A percentile compares a stretch with the other conserved stretches of the same genome.
Evolutionary conservation across 495 filamentous ascomycete genomes (phyloP).

Genomic region (Apiosordaria backusii): DNA sequence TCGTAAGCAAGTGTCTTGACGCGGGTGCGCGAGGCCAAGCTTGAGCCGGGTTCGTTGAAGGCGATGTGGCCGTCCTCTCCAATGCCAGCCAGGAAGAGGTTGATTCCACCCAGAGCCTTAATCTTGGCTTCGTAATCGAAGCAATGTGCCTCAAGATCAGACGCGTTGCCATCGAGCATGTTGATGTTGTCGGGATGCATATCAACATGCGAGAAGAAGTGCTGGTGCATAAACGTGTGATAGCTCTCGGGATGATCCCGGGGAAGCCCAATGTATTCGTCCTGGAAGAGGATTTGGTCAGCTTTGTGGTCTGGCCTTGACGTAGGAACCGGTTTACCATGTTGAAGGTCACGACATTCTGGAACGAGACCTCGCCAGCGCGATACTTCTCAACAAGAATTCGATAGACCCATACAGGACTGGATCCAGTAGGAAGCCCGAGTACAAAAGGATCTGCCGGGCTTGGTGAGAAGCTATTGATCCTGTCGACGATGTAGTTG

Average conservation of each 20-base stretch:
- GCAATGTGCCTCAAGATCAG: slow-evolving; percentile 73
- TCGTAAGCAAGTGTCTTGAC: slow-evolving; percentile 87
- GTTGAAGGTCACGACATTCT: slow-evolving; percentile 86
- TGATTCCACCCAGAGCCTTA: slow-evolving; percentile 69
- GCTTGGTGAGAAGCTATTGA: slow-evolving; percentile 69
- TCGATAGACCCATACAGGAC: slow-evolving; percentile 74
- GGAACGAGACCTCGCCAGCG: slow-evolving; percentile 75
- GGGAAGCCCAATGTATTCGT: slow-evolving; percentile 82
- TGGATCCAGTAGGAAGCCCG: slow-evolving; percentile 78
- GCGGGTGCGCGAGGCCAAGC: slow-evolving; percentile 70
- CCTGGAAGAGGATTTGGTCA: slow-evolving; percentile 42
- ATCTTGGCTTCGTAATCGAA: slow-evolving; percentile 76
- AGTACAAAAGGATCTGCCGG: slow-evolving; percentile 72
- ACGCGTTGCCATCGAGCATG: slow-evolving; percentile 79
- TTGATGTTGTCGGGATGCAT: slow-evolving; percentile 75
- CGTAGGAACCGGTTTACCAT: slow-evolving; percentile 57
- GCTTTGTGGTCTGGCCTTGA: not conserved
- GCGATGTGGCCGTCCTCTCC: slow-evolving; percentile 85
- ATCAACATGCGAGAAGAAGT: slow-evolving; percentile 87
- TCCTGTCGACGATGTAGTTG: slow-evolving; percentile 77
- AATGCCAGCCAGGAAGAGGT: slow-evolving; percentile 81
- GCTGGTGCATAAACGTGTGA: slow-evolving; percentile 87
- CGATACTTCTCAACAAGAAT: slow-evolving; percentile 71
- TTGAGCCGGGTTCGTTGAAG: slow-evolving; percentile 86
- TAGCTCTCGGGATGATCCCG: slow-evolving; percentile 80